Conservation (phyloP, 2,329 filamentous ascomycete genomes). For the Phaeosphaeriaceae sp. region DNA sequence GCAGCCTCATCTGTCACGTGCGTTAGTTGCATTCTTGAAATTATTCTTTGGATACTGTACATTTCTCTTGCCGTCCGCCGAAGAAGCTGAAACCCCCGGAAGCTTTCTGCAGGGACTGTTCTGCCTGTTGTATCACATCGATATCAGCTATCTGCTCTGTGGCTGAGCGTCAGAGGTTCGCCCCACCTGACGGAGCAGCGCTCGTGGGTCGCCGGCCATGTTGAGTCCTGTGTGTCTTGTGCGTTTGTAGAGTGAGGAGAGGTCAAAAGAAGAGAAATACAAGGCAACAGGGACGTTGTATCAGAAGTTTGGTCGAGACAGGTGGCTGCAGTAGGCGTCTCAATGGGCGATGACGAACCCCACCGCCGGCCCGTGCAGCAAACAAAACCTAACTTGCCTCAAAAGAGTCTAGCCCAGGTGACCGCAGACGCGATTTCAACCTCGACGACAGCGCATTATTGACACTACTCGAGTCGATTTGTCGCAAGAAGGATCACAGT, state of each 20-base stretch:
- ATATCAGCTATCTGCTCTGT: constrained; percentile 37
- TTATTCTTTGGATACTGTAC: constrained; percentile 22
- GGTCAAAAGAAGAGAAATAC: constrained; percentile 8
- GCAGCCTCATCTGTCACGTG: constrained; percentile 71
- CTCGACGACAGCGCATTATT: constrained; percentile 32
- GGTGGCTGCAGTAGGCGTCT: constrained; percentile 42
- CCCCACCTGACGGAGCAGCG: constrained; percentile 48
- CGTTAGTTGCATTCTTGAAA: constrained; percentile 19
- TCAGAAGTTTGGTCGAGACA: constrained; percentile 37
- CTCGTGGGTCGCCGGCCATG: constrained; percentile 50
- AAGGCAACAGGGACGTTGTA: constrained; percentile 12
- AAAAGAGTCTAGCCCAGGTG: constrained; percentile 17
- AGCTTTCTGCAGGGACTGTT: constrained; percentile 79
- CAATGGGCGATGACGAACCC: constrained; percentile 40
- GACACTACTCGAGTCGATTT: background rate
- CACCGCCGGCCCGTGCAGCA: constrained; percentile 32
- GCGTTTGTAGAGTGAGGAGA: background rate
- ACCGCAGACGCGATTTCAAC: constrained; percentile 4
- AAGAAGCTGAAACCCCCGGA: constrained; percentile 88
- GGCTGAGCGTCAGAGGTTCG: constrained; percentile 36
- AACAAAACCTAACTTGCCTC: constrained; percentile 9
- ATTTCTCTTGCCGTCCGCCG: constrained; percentile 85
- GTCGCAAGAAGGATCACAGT: background rate
- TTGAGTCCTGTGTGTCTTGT: constrained; percentile 18
- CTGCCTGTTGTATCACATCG: constrained; percentile 69